Evolutionary conservation across 2,329 filamentous ascomycete species (phyloP).

Genomic region (Colletotrichum paranaense): DNA sequence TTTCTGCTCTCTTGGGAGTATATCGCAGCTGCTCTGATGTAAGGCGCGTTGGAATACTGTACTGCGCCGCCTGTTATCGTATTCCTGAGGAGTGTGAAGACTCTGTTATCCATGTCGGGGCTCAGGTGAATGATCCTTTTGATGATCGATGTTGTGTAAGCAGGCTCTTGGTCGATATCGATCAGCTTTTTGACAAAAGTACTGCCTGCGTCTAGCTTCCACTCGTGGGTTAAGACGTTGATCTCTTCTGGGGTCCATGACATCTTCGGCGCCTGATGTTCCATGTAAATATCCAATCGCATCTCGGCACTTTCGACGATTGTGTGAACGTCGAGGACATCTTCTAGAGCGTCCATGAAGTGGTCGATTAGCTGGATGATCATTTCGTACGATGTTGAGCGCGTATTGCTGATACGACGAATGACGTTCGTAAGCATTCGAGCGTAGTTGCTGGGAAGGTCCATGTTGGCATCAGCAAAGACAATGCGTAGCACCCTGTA

Average conservation of each 20-base stretch:
- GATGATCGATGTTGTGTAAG: slow-evolving; percentile 67
- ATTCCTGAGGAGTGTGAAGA: slow-evolving; percentile 64
- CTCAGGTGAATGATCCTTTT: slow-evolving; percentile 65
- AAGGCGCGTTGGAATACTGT: slow-evolving; percentile 62
- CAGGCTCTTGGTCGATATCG: slow-evolving; percentile 66
- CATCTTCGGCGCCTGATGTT: slow-evolving; percentile 47
- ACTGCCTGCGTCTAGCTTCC: slow-evolving; percentile 51
- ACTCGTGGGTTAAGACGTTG: slow-evolving; percentile 56
- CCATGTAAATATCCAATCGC: slow-evolving; percentile 49
- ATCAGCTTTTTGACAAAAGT: slow-evolving; percentile 76
- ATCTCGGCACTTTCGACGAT: slow-evolving; percentile 53
- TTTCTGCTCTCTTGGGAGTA: slow-evolving; percentile 61
- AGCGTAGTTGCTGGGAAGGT: slow-evolving; percentile 65
- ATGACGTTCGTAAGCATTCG: slow-evolving; percentile 64
- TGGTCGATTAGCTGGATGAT: slow-evolving; percentile 63
- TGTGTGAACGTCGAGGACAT: slow-evolving; percentile 45
- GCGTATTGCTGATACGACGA: slow-evolving; percentile 58
- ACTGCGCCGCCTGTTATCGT: slow-evolving; percentile 64
- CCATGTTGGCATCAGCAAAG: slow-evolving; percentile 65
- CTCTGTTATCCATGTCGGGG: slow-evolving; percentile 59
- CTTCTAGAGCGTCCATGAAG: slow-evolving; percentile 57
- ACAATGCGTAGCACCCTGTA: slow-evolving; percentile 69
- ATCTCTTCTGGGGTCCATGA: slow-evolving; percentile 60
- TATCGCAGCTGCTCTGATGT: slow-evolving; percentile 65
- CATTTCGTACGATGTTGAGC: slow-evolving; percentile 64